Base-by-base conservation (phyloP, 345 rosid genomes). In the Geranium brycei region DNA sequence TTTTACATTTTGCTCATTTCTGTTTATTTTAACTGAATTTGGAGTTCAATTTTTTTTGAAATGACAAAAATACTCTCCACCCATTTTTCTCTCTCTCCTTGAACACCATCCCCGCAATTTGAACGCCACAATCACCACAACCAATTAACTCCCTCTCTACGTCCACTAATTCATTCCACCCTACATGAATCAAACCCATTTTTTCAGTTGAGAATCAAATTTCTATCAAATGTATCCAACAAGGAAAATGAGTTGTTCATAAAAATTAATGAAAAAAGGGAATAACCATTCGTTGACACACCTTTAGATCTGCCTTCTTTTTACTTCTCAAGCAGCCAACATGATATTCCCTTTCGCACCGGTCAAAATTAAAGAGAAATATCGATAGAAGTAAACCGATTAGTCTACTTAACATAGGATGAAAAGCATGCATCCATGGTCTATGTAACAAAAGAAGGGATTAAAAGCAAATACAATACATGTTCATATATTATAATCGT, bases 311-410 rank as follows among this genome's bases (percentile, higher is more conserved):
- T 68, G 82, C 87, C 76, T 90, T 83, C 69, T 86, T 83, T 65
- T 79, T 82, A 59, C 81, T 88, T 76, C 83, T 88, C 80, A 93
- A 81, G 73, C 99, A 93, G 74, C 99, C 99, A 67, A 93, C 85
- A 75, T 87, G 95, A 71, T 73, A 88, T 82, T 93, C 99, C 83
- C 82, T 88, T 80, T 93, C 99, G 59, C 99, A 93, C 99, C 84
- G 79, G 60, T 60, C 69, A 66, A 75, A 63, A 69, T 19, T 15
- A 15, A 58, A 60, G 17, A 19, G 7, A 19, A 31, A 28, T 35
- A 35, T 55, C 16, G 63, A 63, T 68, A n/a, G n/a, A n/a, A 11
- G 17, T 2, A 51, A 0, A 2, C 19, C 61, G 60, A 35, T 59
- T 61, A 75, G 64, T 7, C 38, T 59, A 19, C 23, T 19, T 32